A percentile compares a stretch with the other conserved stretches of the same genome.
Conservation (phyloP, 2,329 filamentous ascomycete genomes). For the Ascochyta clinopodiicola region DNA sequence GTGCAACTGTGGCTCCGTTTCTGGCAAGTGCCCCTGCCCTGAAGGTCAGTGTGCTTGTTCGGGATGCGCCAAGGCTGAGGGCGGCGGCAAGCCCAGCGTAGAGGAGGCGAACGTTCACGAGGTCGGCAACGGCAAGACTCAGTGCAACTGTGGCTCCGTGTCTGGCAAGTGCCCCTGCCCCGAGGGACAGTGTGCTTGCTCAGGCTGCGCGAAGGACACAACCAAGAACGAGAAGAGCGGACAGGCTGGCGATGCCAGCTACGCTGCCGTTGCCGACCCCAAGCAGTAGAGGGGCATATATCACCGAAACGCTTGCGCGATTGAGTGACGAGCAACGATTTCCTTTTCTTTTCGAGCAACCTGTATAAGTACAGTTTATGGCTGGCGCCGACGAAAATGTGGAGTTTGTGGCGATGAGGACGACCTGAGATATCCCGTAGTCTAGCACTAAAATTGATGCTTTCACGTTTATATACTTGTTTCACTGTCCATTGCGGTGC, state of each 20-base stretch:
- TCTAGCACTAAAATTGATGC: constrained; percentile 6
- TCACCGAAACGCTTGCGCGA: not conserved
- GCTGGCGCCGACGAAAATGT: not conserved
- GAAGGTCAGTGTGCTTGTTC: constrained; percentile 56
- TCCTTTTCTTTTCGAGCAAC: constrained; percentile 1
- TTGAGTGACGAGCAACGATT: constrained; percentile 8
- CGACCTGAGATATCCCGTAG: constrained; percentile 17
- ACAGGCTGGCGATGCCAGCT: constrained; percentile 6
- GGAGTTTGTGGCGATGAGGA: constrained; percentile 13
- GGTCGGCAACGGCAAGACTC: constrained; percentile 51
- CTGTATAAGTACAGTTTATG: not conserved
- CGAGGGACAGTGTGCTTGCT: constrained; percentile 56
- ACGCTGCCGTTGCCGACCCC: constrained; percentile 21
- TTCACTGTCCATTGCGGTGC: constrained; percentile 10
- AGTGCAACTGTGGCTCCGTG: constrained; percentile 57
- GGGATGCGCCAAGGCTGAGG: constrained; percentile 52
- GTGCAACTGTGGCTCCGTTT: constrained; percentile 56
- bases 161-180: constrained; percentile 54
- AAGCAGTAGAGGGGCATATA: constrained; percentile 4
- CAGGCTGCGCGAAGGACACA: constrained; percentile 52
- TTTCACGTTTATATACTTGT: not conserved
- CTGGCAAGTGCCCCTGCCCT: constrained; percentile 54
- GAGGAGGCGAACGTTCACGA: constrained; percentile 52
- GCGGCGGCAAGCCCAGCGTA: constrained; percentile 25
- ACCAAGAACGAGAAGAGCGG: constrained; percentile 24